phyloP scores from a whole-genome alignment of 2,329 filamentous ascomycete genomes.

The Apiospora pterosperma region DNA sequence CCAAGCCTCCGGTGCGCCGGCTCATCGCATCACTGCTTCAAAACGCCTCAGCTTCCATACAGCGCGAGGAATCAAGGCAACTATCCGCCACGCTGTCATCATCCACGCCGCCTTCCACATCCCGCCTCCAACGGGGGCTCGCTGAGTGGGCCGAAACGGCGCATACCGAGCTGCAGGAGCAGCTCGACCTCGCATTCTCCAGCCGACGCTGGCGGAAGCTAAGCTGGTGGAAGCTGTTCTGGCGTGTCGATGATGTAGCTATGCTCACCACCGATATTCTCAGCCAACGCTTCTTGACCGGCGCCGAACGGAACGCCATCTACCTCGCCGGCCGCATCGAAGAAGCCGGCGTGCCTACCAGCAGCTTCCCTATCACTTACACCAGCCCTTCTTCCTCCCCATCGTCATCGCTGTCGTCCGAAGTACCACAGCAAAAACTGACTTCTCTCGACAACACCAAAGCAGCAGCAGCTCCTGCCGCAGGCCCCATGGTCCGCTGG shows the following conservation, averaged over 20 bases:
- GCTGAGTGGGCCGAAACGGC: constrained; percentile 73
- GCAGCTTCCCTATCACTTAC: constrained; percentile 8
- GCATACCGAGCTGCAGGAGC: constrained; percentile 77
- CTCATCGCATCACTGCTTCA: constrained; percentile 66
- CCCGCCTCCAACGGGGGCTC: constrained; percentile 57
- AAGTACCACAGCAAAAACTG: not conserved
- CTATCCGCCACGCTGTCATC: constrained; percentile 29
- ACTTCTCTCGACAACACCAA: not conserved
- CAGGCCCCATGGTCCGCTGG: constrained; percentile 50
- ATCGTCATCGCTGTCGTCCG: not conserved
- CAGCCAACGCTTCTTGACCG: constrained; percentile 70
- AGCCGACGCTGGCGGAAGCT: constrained; percentile 76
- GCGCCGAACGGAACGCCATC: constrained; percentile 77
- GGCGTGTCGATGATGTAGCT: constrained; percentile 87
- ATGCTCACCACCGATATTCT: constrained; percentile 81
- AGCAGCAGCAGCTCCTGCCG: too few species aligned
- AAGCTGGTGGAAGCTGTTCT: constrained; percentile 93
- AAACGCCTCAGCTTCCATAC: constrained; percentile 48
- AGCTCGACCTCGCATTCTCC: constrained; percentile 74
- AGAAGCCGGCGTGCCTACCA: constrained; percentile 33
- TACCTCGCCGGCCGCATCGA: constrained; percentile 76
- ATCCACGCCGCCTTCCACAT: constrained; percentile 27
- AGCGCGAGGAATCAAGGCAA: constrained; percentile 42
- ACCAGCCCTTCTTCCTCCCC: not conserved
- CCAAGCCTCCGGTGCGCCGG: constrained; percentile 63